Base-by-base conservation (phyloP, 345 rosid genomes). In the Populus davidiana region DNA sequence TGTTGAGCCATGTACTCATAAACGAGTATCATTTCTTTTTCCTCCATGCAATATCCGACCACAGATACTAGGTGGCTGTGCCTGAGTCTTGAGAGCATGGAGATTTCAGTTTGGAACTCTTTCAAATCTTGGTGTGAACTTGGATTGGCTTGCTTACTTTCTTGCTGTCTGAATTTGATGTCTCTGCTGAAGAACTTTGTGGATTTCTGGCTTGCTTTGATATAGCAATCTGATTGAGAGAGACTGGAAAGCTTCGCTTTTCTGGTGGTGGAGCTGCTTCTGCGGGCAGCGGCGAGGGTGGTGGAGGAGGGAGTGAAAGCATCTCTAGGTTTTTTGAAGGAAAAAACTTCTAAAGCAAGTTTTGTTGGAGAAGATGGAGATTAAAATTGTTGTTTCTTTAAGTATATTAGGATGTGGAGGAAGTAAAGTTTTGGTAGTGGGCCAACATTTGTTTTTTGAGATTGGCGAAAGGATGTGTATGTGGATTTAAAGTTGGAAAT, bases 121-220 rank as follows among this genome's bases (percentile, higher is more conserved):
- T 20, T 2, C 14, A 41, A 21, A 59, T 50, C 75, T 6, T 70
- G 75, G 23, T 20, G 31, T 4, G 74, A 61, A 2, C 10, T 25
- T 25, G 27, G 27, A 25, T 25, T 50, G 78, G 84, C n/a, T 77
- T 86, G 79, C 52, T 67, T 66, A 79, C 67, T 72, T 74, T 47
- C 23, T 27, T 73, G 13, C 27, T 74, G 41, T 78, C 83, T 25
- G 71, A 66, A 39, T 49, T 70, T 41, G 72, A 49, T 62, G 61
- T 75, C 20, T 21, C 75, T 72, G 62, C 74, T 72, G 63, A 21
- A 67, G 76, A 76, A 79, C 67, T 74, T 66, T 33, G 76, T 75
- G 23, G 80, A 73, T n/a, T n/a, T n/a, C n/a, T 18, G 47, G 82
- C 70, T 66, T 88, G 87, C 75, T 86, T 89, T 69, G 92, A 80